These are phyloP conservation scores for Wickerhamiella kazuoi DNA, from an alignment of 805 yeast species.

Conservation along the genomic window DNA sequence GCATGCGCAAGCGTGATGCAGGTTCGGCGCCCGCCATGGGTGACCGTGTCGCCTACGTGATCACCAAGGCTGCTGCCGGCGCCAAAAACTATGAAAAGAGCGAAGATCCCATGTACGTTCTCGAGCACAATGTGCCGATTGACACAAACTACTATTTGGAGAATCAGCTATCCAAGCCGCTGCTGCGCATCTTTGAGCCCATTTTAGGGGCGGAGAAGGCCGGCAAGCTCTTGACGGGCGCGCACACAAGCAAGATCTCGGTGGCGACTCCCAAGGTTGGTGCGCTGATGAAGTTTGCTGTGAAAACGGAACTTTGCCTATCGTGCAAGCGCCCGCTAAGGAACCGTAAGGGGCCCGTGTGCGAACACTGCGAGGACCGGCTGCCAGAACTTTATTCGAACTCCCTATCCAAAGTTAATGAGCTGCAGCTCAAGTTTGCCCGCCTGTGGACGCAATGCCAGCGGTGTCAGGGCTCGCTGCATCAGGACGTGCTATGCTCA, in stretches of 20 bases:
- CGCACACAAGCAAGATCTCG: slow-evolving; percentile 61
- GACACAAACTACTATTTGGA: slow-evolving; percentile 89
- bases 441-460: slow-evolving; percentile 97
- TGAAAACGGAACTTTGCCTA: slow-evolving; percentile 73
- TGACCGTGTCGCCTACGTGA: slow-evolving; percentile 95
- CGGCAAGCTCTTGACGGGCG: slow-evolving; percentile 59
- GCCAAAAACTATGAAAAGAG: slow-evolving; percentile 84
- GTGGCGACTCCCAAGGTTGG: slow-evolving; percentile 61
- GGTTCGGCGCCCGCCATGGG: slow-evolving; percentile 96
- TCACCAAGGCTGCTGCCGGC: slow-evolving; percentile 62
- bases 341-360: slow-evolving; percentile 54
- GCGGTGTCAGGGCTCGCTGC: slow-evolving; percentile 88
- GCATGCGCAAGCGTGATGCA: slow-evolving; percentile 91
- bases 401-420: slow-evolving; percentile 63
- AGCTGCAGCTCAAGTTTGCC: slow-evolving; percentile 64
- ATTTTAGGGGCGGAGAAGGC: slow-evolving; percentile 77
- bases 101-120: slow-evolving; percentile 86
- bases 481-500: slow-evolving; percentile 88
- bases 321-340: slow-evolving; percentile 69
- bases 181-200: slow-evolving; percentile 87
- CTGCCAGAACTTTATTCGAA: slow-evolving; percentile 70
- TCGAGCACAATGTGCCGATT: slow-evolving; percentile 81
- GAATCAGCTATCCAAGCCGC: slow-evolving; percentile 82
- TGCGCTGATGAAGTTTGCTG: slow-evolving; percentile 82
- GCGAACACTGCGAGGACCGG: slow-evolving; percentile 51